Percentiles rank a stretch among this genome's conserved stretches.
Conservation (phyloP, 2,329 filamentous ascomycete genomes). For the Sporothrix brunneoviolacea region DNA sequence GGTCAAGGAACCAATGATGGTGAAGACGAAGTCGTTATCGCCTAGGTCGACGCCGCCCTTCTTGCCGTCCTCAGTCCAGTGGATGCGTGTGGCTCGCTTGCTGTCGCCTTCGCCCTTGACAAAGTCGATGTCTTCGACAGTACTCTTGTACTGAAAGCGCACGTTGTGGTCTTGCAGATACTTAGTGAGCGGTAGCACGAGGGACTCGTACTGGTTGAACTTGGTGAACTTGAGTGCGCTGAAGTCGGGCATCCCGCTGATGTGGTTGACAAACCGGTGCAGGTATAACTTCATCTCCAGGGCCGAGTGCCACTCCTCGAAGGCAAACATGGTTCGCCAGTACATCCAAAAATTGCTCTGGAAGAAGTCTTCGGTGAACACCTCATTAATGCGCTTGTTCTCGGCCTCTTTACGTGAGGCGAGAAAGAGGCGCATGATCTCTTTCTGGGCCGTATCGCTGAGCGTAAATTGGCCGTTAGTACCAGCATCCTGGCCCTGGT, state of each 20-base stretch:
- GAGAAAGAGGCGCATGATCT: constrained; percentile 29
- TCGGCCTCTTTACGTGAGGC: constrained; percentile 21
- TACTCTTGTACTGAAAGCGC: constrained; percentile 24
- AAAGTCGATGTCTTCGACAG: constrained; percentile 21
- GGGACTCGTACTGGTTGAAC: constrained; percentile 31
- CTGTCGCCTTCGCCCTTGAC: constrained; percentile 10
- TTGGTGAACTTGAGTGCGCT: constrained; percentile 26
- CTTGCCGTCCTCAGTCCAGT: constrained; percentile 19
- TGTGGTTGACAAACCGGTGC: constrained; percentile 27
- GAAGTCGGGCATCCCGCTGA: constrained; percentile 26
- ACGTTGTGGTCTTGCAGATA: constrained; percentile 27
- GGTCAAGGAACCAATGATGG: constrained; percentile 33
- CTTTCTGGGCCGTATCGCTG: constrained; percentile 24
- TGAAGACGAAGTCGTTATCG: constrained; percentile 31
- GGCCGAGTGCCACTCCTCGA: constrained; percentile 31
- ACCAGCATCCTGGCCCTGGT: constrained; percentile 23
- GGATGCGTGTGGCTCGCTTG: constrained; percentile 23
- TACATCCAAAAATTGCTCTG: constrained; percentile 31
- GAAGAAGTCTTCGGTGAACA: constrained; percentile 27
- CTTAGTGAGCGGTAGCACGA: constrained; percentile 26
- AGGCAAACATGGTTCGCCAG: constrained; percentile 30
- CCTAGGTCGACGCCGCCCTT: constrained; percentile 21
- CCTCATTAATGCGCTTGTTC: constrained; percentile 25
- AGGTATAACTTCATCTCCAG: constrained; percentile 31
- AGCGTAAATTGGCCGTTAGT: constrained; percentile 23